These are phyloP conservation scores for Solidago caesia DNA, from an alignment of 129 eudicot genomes.

Conservation along the genomic window DNA sequence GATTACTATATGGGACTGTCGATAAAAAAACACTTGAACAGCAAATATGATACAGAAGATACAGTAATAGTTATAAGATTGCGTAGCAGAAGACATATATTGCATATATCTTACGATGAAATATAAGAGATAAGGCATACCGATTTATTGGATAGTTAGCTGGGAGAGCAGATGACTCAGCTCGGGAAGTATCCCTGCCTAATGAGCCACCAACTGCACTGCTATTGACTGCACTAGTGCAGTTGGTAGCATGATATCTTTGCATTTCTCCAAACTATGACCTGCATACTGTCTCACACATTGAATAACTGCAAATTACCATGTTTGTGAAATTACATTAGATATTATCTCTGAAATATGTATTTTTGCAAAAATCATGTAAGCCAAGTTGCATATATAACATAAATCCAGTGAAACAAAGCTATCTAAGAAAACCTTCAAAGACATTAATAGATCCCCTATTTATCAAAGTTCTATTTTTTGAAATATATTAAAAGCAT, in stretches of 20 bases:
- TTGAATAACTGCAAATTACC: constrained; percentile 41
- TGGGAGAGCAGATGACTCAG: constrained; percentile 64
- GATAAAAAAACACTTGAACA: not conserved
- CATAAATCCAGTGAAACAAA: not conserved
- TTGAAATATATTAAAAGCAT: no score
- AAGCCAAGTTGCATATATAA: not conserved
- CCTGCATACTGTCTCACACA: constrained; percentile 94
- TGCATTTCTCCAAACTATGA: constrained; percentile 90
- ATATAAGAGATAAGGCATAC: not conserved
- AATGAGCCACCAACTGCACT: constrained; percentile 67
- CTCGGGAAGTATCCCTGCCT: constrained; percentile 69
- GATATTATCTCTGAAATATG: not conserved
- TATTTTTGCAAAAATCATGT: not conserved
- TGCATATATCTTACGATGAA: not conserved
- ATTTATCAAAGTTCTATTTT: not conserved
- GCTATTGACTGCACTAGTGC: constrained; percentile 98
- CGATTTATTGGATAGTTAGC: constrained; percentile 65
- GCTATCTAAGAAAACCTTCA: not conserved
- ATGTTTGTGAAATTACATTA: constrained; percentile 32
- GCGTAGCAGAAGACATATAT: not conserved
- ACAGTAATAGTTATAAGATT: not conserved
- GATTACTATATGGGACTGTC: constrained; percentile 9
- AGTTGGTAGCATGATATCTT: constrained; percentile 91
- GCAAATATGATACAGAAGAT: not conserved
- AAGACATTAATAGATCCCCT: not conserved